Evolutionary conservation across 257 asterid species (phyloP).

Genomic region (Nicotiana obtusifolia): DNA sequence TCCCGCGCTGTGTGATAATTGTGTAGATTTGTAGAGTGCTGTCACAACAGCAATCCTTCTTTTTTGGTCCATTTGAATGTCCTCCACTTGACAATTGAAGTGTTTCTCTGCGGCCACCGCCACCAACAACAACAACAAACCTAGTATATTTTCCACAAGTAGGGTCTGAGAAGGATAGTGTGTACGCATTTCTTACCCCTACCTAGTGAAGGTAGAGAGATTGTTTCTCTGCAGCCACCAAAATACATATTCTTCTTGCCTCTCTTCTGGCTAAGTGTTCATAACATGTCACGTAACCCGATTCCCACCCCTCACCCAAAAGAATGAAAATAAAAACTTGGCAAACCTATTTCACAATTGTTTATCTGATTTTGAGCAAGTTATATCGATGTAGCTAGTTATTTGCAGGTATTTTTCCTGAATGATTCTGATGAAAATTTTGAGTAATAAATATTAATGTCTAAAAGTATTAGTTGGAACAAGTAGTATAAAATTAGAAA

Average conservation of each 20-base stretch:
- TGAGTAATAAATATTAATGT: too few species aligned
- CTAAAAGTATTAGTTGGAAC: too few species aligned
- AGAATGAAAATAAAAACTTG: neutral
- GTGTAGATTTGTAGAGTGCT: neutral
- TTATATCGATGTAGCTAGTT: neutral
- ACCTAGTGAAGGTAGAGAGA: too few species aligned
- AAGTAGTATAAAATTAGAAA: too few species aligned
- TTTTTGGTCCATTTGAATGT: neutral
- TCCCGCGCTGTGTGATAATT: conserved; percentile 70
- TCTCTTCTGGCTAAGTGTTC: neutral
- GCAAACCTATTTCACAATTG: neutral
- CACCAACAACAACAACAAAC: too few species aligned
- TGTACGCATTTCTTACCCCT: too few species aligned
- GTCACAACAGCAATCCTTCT: neutral
- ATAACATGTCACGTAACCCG: neutral
- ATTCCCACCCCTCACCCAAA: neutral
- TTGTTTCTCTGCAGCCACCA: neutral
- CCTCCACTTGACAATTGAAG: neutral
- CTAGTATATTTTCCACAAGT: too few species aligned
- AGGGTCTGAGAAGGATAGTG: too few species aligned
- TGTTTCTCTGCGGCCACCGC: neutral
- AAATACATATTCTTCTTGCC: neutral
- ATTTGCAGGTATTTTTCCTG: conserved; percentile 57
- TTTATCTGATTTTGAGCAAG: neutral
- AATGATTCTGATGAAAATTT: too few species aligned